Evolutionary conservation across 129 eudicot genomes (phyloP), one percentile per base, ranked within the genome.

Genomic region (Artemisia tridentata): DNA sequence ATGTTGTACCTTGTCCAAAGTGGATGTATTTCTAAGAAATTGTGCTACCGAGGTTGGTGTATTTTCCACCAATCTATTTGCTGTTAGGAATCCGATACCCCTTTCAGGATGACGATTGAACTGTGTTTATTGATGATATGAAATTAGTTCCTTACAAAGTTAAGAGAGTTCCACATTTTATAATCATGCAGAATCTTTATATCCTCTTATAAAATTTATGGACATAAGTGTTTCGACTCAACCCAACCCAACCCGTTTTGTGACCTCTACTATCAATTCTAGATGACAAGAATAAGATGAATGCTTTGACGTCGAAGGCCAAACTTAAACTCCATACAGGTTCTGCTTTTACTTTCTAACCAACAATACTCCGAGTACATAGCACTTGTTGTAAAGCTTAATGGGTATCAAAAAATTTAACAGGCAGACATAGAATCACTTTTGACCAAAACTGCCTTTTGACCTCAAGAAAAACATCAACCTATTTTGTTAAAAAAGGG

Each of bases 21-120:
- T 84, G 74, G 96, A 86, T 45, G 98, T 82, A 60, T 81, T 85
- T 75, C 76, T 84, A 43, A 88, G 86, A 88, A 92, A 92, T 45
- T 82, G 83, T 51, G 98, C 98, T 76, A 92, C 91, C 50, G 98
- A 76, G 65, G 62, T 66, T 12, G 98, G 96, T 52, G 95, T 82
- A 60, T 92, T 86, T n/a, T 88, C 96, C 65, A 88, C 95, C 86
- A 92, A 74, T 72, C 80, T 79, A 81, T 85, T 88, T 77, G 95
- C 81, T 34, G 91, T 84, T 60, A 92, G 79, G 81, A 86, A 84
- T 66, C 91, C 86, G 23, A 92, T 80, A 75, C 91, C 98, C 75
- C 84, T 85, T 41, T 66, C 78, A 34, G 98, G 91, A 27, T 88
- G 80, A 63, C 95, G 83, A 67, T 92, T 92, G 82, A 92, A 92